A percentile compares a stretch with the other conserved stretches of the same genome.
phyloP scores from a whole-genome alignment of 2,329 filamentous ascomycete species.

The Nemania serpens region DNA sequence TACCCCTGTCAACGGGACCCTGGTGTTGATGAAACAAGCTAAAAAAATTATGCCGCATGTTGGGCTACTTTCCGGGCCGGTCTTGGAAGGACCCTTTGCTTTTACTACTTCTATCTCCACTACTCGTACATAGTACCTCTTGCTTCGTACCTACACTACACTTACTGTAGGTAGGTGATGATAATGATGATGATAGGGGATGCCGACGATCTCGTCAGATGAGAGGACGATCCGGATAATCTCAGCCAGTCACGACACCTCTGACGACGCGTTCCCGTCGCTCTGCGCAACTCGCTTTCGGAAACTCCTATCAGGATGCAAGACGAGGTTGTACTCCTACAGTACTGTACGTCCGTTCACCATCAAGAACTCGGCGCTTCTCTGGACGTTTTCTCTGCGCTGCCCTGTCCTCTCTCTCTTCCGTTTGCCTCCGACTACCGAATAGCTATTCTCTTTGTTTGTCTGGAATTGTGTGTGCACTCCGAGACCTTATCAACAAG shows the following conservation, averaged over 20 bases:
- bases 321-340: constrained; percentile 8
- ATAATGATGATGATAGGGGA: constrained; percentile 16
- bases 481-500: too few relatives aligned
- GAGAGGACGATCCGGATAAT: constrained; percentile 12
- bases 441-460: too few relatives aligned
- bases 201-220: constrained; percentile 34
- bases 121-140: too few relatives aligned
- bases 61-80: constrained; percentile 9
- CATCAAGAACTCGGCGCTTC: constrained; percentile 1
- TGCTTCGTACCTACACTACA: too few relatives aligned
- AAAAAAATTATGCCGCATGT: constrained; percentile 14
- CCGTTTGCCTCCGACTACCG: too few relatives aligned
- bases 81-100: constrained; percentile 15
- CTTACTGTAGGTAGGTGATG: too few relatives aligned
- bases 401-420: background rate
- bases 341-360: background rate
- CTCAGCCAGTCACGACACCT: constrained; percentile 9
- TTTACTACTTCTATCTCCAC: background rate
- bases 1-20: constrained; percentile 5
- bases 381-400: background rate
- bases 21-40: constrained; percentile 25
- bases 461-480: too few relatives aligned
- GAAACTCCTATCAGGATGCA: constrained; percentile 1
- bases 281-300: constrained; percentile 3
- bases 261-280: constrained; percentile 11